Base-by-base conservation (phyloP, 306 rosid genomes). In the Pueraria montana region DNA sequence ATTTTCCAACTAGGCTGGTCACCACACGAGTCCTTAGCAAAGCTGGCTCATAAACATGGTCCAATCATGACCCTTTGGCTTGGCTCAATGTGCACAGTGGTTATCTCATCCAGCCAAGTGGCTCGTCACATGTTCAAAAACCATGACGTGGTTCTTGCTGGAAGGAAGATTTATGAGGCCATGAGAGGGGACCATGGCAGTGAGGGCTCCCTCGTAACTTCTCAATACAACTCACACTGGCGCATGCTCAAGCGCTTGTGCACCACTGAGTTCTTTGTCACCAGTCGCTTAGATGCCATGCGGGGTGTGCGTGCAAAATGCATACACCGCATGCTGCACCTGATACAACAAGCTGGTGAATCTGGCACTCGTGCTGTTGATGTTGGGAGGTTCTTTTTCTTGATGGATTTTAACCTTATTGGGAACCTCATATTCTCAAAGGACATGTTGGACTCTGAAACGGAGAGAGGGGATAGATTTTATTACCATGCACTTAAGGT, bases 1-100 rank as follows among this genome's bases (percentile, higher is more conserved):
- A 83, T 93, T 2, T 89, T 89, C 69, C 95, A 91, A 46, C 38
- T 95, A 5, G 91, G 93, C 18, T 80, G 84, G 82, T 79, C 95
- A 6, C 88, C 97, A 0, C 98, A 95, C 42, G 87, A 87, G 87
- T 88, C 95, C 1, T 90, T 95, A 1, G n/a, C 92, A 13, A 68
- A 62, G 63, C 62, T 95, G 56, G 88, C 97, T 14, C 88, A 34
- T 1, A 85, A 68, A n/a, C 91, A 93, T 0, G 97, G 98, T 7
- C 91, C 97, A 0, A 88, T 95, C 82, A 95, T 95, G 97, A 89
- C 92, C 32, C 85, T 93, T 0, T 89, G 97, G 95, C 71, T 93
- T 13, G 97, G 98, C 0, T 95, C 95, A 2, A 95, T 91, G 98
- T 86, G 88, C 82, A 93, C 97, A 0, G 94, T 95, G 21, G 98